Evolutionary conservation across 1,284 basidiomycete genomes (phyloP), one percentile per base, ranked within the genome.

Genomic region (Thecaphora thlaspeos): DNA sequence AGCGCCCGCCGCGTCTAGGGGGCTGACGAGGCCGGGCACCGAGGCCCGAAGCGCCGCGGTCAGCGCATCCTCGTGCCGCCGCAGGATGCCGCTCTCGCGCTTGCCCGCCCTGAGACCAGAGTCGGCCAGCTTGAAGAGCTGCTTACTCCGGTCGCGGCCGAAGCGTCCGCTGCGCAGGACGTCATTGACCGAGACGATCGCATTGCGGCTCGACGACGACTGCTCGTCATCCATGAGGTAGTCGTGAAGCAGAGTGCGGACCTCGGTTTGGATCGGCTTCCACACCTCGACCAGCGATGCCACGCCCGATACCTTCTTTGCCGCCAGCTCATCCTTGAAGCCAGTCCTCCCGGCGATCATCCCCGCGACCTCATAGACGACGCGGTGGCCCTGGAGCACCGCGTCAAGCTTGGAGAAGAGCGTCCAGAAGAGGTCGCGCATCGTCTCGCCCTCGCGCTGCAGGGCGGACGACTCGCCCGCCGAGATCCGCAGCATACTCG

Each of bases 401-500:
- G 95, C 95, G 71, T 93, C 88, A 47, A 99, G 79, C 79, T 99
- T 99, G 5, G 92, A 95, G 77, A 91, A 99, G 17, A 96, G 79
- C 4, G 95, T 97, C 93, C 94, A 98, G 79, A 98, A 97, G 34
- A 99, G 82, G 79, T 98, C 95, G 56, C 83, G 84, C 70, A 77
- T 74, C 44, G 70, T 74, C 51, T 77, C 75, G 23, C 60, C 58
- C 30, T 76, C 74, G 12, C 65, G 54, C 42, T 70, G 64, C 48
- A 75, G 55, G 30, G 68, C 68, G 18, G 59, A 62, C 0, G 55
- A 56, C 41, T 77, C 75, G 46, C 61, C 51, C 1, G 70, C 60
- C 15, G 58, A 53, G 41, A 68, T 56, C 30, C 71, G 58, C 37
- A 68, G 52, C 59, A 67, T 48, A 32, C 48, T 51, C 39, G 59